phyloP scores from a whole-genome alignment of 2,329 filamentous ascomycete species.

The Colletotrichum tropicale region DNA sequence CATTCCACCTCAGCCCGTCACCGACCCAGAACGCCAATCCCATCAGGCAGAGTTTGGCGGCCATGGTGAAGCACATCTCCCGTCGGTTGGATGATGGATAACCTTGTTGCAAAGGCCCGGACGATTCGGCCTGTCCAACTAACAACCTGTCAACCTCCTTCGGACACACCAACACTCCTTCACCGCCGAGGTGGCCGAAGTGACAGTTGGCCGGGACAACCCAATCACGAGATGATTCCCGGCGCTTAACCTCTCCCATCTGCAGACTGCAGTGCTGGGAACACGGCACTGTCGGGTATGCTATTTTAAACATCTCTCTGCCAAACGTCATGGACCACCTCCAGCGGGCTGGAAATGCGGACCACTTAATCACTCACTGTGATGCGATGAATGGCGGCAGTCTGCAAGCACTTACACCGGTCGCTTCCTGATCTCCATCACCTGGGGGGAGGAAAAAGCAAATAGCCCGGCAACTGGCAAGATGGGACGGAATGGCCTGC shows the following conservation, averaged over 20 bases:
- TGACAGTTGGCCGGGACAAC: background rate
- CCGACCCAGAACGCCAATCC: background rate
- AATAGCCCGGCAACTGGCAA: background rate
- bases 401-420: slow-evolving; percentile 17
- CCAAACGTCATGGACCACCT: background rate
- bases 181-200: background rate
- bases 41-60: background rate
- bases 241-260: slow-evolving; percentile 2
- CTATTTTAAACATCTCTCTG: slow-evolving; percentile 1
- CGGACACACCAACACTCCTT: background rate
- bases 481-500: slow-evolving; percentile 1
- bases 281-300: background rate
- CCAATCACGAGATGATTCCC: background rate
- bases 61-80: background rate
- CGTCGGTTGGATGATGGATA: background rate
- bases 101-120: background rate
- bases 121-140: background rate
- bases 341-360: background rate
- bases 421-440: background rate
- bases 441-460: background rate
- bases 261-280: background rate
- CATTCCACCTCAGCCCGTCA: background rate
- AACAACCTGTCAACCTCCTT: background rate
- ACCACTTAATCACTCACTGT: background rate
- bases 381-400: slow-evolving; percentile 1